Conservation (phyloP, 2,329 filamentous ascomycete genomes). For the Xylariaceae sp. region DNA sequence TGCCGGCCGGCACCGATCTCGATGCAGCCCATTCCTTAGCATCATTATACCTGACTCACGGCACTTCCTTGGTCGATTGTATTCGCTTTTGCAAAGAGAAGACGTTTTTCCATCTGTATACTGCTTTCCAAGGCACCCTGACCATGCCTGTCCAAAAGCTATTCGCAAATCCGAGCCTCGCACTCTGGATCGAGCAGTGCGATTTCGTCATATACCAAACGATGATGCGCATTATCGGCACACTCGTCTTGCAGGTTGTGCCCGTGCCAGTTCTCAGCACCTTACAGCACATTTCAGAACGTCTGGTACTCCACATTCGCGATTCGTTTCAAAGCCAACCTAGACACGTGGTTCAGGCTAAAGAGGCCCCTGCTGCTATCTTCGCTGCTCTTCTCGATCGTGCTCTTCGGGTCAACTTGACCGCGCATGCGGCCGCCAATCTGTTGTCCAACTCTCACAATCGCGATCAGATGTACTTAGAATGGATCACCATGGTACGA, state of each 20-base stretch:
- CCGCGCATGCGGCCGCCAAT: conserved; percentile 89
- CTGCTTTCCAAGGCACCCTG: conserved; percentile 91
- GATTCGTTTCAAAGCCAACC: conserved; percentile 85
- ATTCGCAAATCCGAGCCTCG: conserved; percentile 75
- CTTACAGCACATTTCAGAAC: conserved; percentile 80
- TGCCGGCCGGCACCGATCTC: conserved; percentile 77
- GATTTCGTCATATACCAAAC: conserved; percentile 96
- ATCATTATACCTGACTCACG: conserved; percentile 89
- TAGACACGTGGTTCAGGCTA: conserved; percentile 79
- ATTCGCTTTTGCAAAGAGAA: conserved; percentile 96
- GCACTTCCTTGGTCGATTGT: conserved; percentile 91
- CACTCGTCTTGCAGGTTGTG: conserved; percentile 86
- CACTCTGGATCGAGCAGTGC: conserved; percentile 91
- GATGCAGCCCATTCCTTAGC: conserved; percentile 84
- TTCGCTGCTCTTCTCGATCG: conserved; percentile 86
- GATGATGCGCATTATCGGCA: conserved; percentile 88
- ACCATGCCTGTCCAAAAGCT: conserved; percentile 96
- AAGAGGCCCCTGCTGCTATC: conserved; percentile 81
- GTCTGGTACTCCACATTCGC: conserved; percentile 76
- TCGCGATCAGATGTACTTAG: conserved; percentile 90
- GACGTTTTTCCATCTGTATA: conserved; percentile 92
- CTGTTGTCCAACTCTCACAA: conserved; percentile 88
- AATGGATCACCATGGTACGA: conserved; percentile 72
- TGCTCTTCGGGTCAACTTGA: conserved; percentile 85
- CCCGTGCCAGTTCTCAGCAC: conserved; percentile 85